A percentile compares a stretch with the other conserved stretches of the same genome.
These are phyloP conservation scores for Suhomyces anneliseae DNA, from an alignment of 1,139 yeast genomes.

Conservation along the genomic window DNA sequence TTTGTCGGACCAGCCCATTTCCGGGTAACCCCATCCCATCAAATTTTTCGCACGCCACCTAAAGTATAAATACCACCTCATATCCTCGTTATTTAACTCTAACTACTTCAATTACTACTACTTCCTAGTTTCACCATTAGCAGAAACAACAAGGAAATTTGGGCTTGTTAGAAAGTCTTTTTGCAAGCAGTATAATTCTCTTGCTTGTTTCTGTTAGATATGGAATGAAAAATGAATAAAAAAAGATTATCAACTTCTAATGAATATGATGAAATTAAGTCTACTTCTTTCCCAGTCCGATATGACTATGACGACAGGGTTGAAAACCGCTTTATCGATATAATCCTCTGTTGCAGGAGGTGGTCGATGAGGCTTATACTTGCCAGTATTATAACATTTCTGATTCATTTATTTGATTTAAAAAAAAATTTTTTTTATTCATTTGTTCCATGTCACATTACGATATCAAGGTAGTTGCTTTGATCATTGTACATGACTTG, in stretches of 20 bases:
- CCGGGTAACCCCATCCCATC: constrained; percentile 14
- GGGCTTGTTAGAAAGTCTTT: constrained; percentile 8
- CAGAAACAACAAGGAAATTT: constrained; percentile 3
- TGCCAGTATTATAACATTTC: constrained; percentile 80
- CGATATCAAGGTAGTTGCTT: constrained; percentile 14
- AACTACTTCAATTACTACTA: background rate
- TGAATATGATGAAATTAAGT: constrained; percentile 59
- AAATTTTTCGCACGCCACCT: constrained; percentile 9
- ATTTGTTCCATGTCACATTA: constrained; percentile 12
- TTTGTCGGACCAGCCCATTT: background rate
- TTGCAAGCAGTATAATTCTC: constrained; percentile 8
- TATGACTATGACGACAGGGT: constrained; percentile 86
- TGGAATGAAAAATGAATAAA: too few relatives aligned
- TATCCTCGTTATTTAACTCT: constrained; percentile 1
- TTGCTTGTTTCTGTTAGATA: constrained; percentile 2
- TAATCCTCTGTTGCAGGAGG: constrained; percentile 39
- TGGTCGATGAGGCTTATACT: constrained; percentile 58
- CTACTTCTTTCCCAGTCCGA: constrained; percentile 79
- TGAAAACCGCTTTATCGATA: constrained; percentile 54
- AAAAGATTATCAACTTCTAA: background rate
- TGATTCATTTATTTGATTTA: constrained; percentile 41
- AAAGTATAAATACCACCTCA: constrained; percentile 12
- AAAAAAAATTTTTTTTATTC: constrained; percentile 5
- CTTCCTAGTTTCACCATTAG: too few relatives aligned
- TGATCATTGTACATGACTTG: constrained; percentile 7